Percentiles rank a stretch among this genome's conserved stretches.
phyloP scores from a whole-genome alignment of 2,329 filamentous ascomycete species.

The Teratosphaeria destructans region DNA sequence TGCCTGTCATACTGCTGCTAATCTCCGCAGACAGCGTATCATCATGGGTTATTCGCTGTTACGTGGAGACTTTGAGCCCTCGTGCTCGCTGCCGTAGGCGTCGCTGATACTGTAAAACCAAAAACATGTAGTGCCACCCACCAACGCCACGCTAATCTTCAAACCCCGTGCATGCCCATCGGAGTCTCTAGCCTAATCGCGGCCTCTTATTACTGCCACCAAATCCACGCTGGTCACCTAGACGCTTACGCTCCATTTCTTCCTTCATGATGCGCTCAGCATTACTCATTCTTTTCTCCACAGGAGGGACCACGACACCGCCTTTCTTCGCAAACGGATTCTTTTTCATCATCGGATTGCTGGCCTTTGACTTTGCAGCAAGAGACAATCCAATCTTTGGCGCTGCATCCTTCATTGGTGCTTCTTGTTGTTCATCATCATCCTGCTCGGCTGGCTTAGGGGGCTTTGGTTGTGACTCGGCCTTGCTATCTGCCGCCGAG shows the following conservation, averaged over 20 bases:
- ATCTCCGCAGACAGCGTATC: no score
- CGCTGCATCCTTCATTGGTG: slow-evolving; percentile 5
- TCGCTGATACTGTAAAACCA: neutral
- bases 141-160: slow-evolving; percentile 7
- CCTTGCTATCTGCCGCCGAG: slow-evolving; percentile 14
- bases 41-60: no score
- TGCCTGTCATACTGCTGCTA: no score
- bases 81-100: no score
- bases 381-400: slow-evolving; percentile 57
- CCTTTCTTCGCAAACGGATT: slow-evolving; percentile 57
- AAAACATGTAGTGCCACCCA: neutral
- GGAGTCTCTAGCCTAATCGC: slow-evolving; percentile 9
- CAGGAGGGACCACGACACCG: slow-evolving; percentile 40
- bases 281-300: slow-evolving; percentile 77
- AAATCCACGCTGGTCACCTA: slow-evolving; percentile 19
- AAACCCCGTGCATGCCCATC: neutral
- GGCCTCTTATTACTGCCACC: slow-evolving; percentile 16
- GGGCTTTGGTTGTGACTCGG: neutral
- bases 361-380: slow-evolving; percentile 50
- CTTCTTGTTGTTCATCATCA: slow-evolving; percentile 5
- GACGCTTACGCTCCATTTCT: slow-evolving; percentile 30
- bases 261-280: slow-evolving; percentile 80
- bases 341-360: slow-evolving; percentile 66
- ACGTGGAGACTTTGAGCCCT: no score
- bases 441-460: neutral